Conservation (phyloP, 2,329 filamentous ascomycete genomes). For the Neoascochyta sp. region DNA sequence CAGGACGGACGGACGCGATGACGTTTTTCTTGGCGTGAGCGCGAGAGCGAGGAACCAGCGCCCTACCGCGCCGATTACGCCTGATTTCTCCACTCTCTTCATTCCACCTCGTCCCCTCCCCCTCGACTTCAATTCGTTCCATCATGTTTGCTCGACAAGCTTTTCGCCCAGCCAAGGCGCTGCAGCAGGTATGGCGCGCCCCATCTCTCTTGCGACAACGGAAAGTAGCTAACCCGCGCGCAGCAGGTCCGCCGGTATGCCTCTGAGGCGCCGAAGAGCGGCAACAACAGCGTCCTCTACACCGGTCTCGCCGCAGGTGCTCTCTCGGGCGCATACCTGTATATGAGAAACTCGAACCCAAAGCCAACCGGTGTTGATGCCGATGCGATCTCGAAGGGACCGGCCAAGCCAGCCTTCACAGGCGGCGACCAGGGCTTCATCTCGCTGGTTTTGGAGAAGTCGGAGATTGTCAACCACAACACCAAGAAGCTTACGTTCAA, state of each 20-base stretch:
- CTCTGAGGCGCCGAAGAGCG: conserved; percentile 56
- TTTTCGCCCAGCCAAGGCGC: conserved; percentile 42
- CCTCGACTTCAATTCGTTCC: conserved; percentile 23
- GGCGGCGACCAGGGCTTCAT: conserved; percentile 90
- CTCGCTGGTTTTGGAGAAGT: conserved; percentile 71
- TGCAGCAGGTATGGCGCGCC: conserved; percentile 37
- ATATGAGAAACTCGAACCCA: conserved; percentile 35
- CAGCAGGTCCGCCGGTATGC: conserved; percentile 71
- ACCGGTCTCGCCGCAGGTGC: conserved; percentile 57
- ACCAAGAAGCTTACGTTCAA: conserved; percentile 89
- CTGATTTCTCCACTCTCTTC: conserved; percentile 4
- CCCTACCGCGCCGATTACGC: conserved; percentile 2
- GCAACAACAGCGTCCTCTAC: conserved; percentile 50
- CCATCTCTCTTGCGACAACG: conserved; percentile 14
- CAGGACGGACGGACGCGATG: too few species aligned
- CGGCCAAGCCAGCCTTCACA: conserved; percentile 58
- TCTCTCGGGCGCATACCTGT: conserved; percentile 55
- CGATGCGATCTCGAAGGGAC: conserved; percentile 35
- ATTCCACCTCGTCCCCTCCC: conserved; percentile 6
- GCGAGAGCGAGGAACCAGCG: conserved; percentile 4
- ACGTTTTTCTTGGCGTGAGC: conserved; percentile 11
- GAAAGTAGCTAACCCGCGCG: conserved; percentile 16
- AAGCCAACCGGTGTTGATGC: conserved; percentile 20
- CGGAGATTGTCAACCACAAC: conserved; percentile 85
- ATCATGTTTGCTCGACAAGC: conserved; percentile 45